A percentile compares a stretch with the other conserved stretches of the same genome.
Evolutionary conservation across 108 stramenopile genomes (phyloP).

Genomic region (Nitzschia inconspicua): DNA sequence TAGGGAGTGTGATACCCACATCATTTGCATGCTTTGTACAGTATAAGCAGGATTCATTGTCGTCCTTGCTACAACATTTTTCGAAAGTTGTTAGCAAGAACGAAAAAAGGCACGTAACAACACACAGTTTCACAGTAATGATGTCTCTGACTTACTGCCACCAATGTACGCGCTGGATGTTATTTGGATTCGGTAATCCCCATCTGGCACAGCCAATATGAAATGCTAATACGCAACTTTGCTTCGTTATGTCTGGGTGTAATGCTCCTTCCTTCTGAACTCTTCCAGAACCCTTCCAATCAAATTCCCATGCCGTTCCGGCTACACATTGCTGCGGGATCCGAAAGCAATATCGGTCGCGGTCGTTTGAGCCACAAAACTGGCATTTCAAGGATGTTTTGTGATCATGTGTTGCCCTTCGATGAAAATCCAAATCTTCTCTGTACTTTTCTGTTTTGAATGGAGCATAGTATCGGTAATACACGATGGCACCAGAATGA

Average conservation of each 20-base stretch:
- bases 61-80: not conserved
- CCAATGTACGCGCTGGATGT: not conserved
- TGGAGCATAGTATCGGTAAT: conserved; percentile 4
- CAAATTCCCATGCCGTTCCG: conserved; percentile 1
- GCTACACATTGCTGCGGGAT: conserved; percentile 10
- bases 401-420: too few relatives aligned
- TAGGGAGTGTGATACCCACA: too few relatives aligned
- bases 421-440: conserved; percentile 4
- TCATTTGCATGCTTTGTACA: conserved; percentile 6
- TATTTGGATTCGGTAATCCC: too few relatives aligned
- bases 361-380: not conserved
- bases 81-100: not conserved
- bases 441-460: not conserved
- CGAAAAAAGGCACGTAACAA: too few relatives aligned
- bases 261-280: too few relatives aligned
- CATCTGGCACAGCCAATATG: conserved; percentile 10
- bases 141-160: conserved; percentile 1
- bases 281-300: too few relatives aligned
- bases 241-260: conserved; percentile 1
- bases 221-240: not conserved
- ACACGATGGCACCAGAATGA: not conserved
- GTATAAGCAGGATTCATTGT: not conserved
- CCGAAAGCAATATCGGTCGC: not conserved
- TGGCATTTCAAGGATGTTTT: too few relatives aligned
- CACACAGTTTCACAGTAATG: too few relatives aligned